Conservation (phyloP, 106 monocot genomes). For the Phalaenopsis equestris region DNA sequence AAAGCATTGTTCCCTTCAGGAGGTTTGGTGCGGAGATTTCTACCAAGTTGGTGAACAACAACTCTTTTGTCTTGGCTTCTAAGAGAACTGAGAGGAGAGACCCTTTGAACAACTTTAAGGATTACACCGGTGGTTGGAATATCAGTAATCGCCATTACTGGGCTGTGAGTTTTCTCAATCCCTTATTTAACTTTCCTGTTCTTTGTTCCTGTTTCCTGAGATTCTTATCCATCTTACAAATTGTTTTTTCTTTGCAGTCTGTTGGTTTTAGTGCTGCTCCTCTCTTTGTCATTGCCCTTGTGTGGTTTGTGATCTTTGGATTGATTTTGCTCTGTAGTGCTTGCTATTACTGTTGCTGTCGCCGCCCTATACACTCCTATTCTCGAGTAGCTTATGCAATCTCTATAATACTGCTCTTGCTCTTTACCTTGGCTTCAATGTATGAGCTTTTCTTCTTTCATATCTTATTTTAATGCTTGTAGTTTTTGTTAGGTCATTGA, state of each 20-base stretch:
- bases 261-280: constrained; percentile 65
- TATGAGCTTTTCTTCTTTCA: constrained; percentile 8
- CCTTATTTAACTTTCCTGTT: not conserved
- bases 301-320: constrained; percentile 71
- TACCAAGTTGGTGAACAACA: constrained; percentile 13
- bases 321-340: constrained; percentile 32
- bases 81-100: constrained; percentile 62
- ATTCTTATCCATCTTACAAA: not conserved
- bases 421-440: constrained; percentile 40
- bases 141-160: constrained; percentile 80
- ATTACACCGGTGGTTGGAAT: constrained; percentile 88
- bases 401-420: constrained; percentile 35
- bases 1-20: constrained; percentile 22
- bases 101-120: constrained; percentile 44
- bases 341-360: constrained; percentile 53
- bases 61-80: constrained; percentile 51
- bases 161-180: constrained; percentile 48
- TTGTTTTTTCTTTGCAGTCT: constrained; percentile 31
- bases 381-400: constrained; percentile 35
- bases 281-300: constrained; percentile 31
- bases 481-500: not conserved
- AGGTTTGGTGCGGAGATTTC: constrained; percentile 23
- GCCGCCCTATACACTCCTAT: constrained; percentile 30
- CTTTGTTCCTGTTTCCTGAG: not conserved
- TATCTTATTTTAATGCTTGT: not conserved